Percentiles rank a stretch among this genome's conserved stretches.
Conservation (phyloP, 2,329 filamentous ascomycete species). For the Alternaria alternata region DNA sequence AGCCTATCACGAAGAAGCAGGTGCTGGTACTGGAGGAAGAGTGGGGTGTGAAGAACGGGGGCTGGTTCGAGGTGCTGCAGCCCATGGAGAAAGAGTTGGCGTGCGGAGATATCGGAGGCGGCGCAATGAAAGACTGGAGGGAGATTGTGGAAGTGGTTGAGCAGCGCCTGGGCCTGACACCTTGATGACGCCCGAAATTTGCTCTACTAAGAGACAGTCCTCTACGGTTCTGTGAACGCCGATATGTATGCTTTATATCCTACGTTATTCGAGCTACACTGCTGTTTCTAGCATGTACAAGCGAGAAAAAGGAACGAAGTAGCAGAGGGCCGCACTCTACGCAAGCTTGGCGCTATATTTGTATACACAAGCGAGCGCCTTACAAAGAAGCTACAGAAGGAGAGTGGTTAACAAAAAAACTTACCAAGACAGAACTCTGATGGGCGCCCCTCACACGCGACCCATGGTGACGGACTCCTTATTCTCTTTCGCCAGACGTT, state of each 20-base stretch:
- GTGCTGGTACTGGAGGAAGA: conserved; percentile 74
- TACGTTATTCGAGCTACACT: neutral
- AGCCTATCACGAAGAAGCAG: conserved; percentile 81
- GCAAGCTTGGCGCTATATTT: neutral
- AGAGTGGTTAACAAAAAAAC: neutral
- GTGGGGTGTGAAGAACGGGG: conserved; percentile 66
- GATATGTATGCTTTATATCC: neutral
- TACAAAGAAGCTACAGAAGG: neutral
- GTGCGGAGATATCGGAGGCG: conserved; percentile 83
- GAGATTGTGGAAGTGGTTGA: conserved; percentile 75
- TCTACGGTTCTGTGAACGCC: neutral
- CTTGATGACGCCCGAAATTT: neutral
- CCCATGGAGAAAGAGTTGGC: conserved; percentile 81
- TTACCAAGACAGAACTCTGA: conserved; percentile 11
- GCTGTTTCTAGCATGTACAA: neutral
- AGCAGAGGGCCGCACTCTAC: neutral
- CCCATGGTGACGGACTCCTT: conserved; percentile 7
- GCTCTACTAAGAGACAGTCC: neutral
- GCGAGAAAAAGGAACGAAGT: neutral
- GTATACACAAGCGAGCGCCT: too few relatives aligned
- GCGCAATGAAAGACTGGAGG: conserved; percentile 84
- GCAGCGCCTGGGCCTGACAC: conserved; percentile 37
- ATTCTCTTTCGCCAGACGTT: conserved; percentile 2
- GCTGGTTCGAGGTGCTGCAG: conserved; percentile 73
- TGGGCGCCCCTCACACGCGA: conserved; percentile 8